phyloP scores from a whole-genome alignment of 306 rosid species.

The Biancaea sappan region DNA sequence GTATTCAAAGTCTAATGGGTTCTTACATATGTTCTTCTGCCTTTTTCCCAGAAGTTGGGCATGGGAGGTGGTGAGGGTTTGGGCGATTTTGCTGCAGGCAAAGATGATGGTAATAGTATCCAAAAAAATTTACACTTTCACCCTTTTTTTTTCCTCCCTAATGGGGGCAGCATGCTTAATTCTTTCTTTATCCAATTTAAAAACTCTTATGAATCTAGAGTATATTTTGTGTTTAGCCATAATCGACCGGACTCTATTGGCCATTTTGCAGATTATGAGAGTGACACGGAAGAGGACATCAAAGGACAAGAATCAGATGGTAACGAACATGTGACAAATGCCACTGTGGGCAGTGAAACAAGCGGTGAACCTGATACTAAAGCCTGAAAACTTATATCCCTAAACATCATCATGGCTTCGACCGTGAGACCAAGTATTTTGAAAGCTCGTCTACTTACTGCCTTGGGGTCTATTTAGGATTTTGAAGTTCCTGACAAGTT shows the following conservation, averaged over 20 bases:
- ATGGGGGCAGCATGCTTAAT: neutral
- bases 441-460: slow-evolving; percentile 12
- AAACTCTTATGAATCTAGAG: neutral
- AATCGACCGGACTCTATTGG: slow-evolving; percentile 5
- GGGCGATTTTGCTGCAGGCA: slow-evolving; percentile 15
- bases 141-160: neutral
- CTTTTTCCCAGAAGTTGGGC: slow-evolving; percentile 40
- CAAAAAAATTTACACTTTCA: neutral
- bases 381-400: slow-evolving; percentile 13
- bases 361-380: slow-evolving; percentile 28
- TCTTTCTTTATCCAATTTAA: neutral
- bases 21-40: neutral
- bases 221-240: neutral
- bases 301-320: slow-evolving; percentile 34
- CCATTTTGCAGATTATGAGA: slow-evolving; percentile 40
- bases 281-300: slow-evolving; percentile 38
- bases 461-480: neutral
- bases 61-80: slow-evolving; percentile 43
- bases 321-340: slow-evolving; percentile 26
- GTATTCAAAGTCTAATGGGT: neutral
- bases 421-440: slow-evolving; percentile 12
- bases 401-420: slow-evolving; percentile 19
- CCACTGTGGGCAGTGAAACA: neutral
- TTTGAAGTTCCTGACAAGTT: slow-evolving; percentile 29
- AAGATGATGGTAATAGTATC: slow-evolving; percentile 40